A percentile compares a stretch with the other conserved stretches of the same genome.
Evolutionary conservation across 2,329 filamentous ascomycete genomes (phyloP).

Genomic region (Colletotrichum sp.): DNA sequence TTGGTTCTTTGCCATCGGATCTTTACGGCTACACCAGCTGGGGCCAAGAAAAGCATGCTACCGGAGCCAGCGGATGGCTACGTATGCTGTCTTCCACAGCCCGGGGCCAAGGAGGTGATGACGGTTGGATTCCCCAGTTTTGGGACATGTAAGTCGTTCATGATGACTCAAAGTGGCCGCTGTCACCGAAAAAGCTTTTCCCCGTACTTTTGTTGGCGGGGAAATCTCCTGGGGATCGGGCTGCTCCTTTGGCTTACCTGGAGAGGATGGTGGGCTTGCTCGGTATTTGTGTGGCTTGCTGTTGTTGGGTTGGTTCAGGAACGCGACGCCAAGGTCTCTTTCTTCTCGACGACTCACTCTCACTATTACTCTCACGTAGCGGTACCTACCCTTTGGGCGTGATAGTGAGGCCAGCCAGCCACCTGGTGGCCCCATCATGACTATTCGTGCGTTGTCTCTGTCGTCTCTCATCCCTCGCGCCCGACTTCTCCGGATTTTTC

Average conservation of each 20-base stretch:
- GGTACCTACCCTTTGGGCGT: background rate
- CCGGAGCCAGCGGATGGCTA: constrained; percentile 7
- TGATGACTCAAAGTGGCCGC: constrained; percentile 1
- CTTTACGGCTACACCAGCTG: background rate
- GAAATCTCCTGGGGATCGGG: background rate
- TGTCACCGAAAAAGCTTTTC: background rate
- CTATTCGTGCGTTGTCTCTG: background rate
- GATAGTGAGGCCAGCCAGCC: background rate
- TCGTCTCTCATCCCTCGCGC: background rate
- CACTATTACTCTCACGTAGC: background rate
- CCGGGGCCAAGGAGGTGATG: background rate
- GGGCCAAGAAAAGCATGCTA: background rate
- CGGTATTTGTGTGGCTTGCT: constrained; percentile 17
- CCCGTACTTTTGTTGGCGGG: constrained; percentile 1
- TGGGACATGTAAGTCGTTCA: background rate
- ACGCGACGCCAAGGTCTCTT: background rate
- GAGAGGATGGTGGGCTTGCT: background rate
- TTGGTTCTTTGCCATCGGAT: background rate
- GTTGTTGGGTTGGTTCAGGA: constrained; percentile 16
- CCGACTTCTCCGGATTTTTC: background rate
- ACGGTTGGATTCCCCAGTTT: background rate
- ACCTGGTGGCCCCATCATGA: background rate
- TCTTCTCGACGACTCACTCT: background rate
- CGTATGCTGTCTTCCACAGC: background rate
- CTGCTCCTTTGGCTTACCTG: background rate